Evolutionary conservation across 768 basidiomycete genomes (phyloP).

Genomic region (Trametes elegans): DNA sequence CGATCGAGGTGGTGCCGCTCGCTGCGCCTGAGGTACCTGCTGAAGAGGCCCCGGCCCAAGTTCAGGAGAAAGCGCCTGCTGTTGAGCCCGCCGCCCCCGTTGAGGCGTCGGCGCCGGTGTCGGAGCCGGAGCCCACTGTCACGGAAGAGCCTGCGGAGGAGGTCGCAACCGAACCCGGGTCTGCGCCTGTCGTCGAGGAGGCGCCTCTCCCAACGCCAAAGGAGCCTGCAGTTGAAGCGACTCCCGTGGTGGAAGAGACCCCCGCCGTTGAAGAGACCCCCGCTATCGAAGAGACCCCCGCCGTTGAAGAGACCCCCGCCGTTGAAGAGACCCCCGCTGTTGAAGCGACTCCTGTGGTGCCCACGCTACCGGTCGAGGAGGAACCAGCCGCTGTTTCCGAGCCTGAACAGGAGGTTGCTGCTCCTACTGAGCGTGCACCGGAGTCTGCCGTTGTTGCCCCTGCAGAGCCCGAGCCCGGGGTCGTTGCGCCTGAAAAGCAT

Average conservation of each 20-base stretch:
- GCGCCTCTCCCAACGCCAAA: neutral
- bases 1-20: neutral
- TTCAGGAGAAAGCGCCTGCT: neutral
- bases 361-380: neutral
- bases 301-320: neutral
- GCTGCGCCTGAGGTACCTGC: neutral
- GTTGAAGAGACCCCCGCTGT: neutral
- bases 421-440: neutral
- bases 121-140: neutral
- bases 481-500: neutral
- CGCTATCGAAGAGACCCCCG: neutral
- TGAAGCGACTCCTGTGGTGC: neutral
- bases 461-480: neutral
- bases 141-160: neutral
- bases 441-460: neutral
- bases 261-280: neutral
- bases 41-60: neutral
- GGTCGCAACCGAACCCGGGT: conserved; percentile 1
- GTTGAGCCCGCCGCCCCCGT: neutral
- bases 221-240: conserved; percentile 1
- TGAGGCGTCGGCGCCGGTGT: neutral
- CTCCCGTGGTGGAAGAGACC: neutral
- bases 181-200: conserved; percentile 3
- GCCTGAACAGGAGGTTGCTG: neutral
- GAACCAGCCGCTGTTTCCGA: conserved; percentile 7